phyloP scores from a whole-genome alignment of 2,329 filamentous ascomycete genomes.

The Aspergillus ochraceus region DNA sequence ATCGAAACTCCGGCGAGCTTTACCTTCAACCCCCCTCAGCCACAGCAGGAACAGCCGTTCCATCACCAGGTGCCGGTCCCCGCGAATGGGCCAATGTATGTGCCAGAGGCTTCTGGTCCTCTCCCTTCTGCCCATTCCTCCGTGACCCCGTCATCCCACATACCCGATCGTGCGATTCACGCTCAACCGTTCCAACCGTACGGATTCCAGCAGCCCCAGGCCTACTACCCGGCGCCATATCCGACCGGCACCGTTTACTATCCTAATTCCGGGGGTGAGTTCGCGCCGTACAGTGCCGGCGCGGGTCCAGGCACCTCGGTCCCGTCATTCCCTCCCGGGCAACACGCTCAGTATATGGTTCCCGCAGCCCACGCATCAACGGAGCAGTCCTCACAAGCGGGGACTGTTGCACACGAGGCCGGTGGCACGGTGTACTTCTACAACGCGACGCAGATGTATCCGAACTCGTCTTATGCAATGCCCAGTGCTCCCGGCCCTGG shows the following conservation, averaged over 20 bases:
- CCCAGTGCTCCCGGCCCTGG: conserved; percentile 52
- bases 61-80: conserved; percentile 89
- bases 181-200: conserved; percentile 85
- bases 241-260: conserved; percentile 69
- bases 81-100: conserved; percentile 59
- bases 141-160: conserved; percentile 83
- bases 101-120: conserved; percentile 60
- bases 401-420: conserved; percentile 76
- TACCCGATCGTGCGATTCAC: conserved; percentile 88
- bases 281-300: conserved; percentile 44
- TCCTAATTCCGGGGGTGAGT: conserved; percentile 48
- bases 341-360: conserved; percentile 45
- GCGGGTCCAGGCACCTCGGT: conserved; percentile 51
- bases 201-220: conserved; percentile 57
- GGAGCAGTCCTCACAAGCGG: conserved; percentile 49
- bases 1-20: conserved; percentile 79
- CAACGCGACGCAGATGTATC: conserved; percentile 69
- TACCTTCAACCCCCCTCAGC: conserved; percentile 59
- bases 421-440: conserved; percentile 98
- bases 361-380: conserved; percentile 29
- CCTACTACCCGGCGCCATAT: conserved; percentile 61
- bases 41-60: conserved; percentile 79
- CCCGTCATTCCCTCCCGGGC: conserved; percentile 58
- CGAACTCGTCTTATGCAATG: conserved; percentile 50
- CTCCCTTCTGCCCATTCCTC: conserved; percentile 59